Base-by-base conservation (phyloP, 805 yeast species). In the Grigorovia humatica region DNA sequence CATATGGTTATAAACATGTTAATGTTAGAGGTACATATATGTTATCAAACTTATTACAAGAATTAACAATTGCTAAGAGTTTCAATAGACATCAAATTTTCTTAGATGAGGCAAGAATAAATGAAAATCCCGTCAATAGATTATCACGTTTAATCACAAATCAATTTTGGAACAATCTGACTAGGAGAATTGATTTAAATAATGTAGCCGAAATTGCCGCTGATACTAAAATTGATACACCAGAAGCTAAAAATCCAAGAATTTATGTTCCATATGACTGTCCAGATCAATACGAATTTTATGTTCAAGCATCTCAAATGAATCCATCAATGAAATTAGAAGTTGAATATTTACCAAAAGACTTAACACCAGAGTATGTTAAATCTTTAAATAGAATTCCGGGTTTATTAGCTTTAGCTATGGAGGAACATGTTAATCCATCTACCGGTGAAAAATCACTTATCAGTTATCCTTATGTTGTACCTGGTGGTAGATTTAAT, bases 401-500 rank as follows among this genome's bases (percentile, higher is more conserved):
- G 0, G 99, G 99, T 0, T 72, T 91, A 50, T 74, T 91, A 54
- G 85, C 96, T 0, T 72, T 91, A 43, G 96, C 91, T 1, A 78
- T 86, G 74, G 76, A 75, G 54, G 76, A 70, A 47, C 71, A 65
- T 23, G 63, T 67, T 44, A 81, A 81, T 57, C 81, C 84, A 8
- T 61, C 70, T 2, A 69, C 76, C 1, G 78, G 81, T 52, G 77
- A 78, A 43, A 64, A 63, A 17, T 73, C 76, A 13, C 59, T 84
- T 47, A 72, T 77, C 43, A 88, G 89, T 19, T 81, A 77, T 61
- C 96, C 96, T 0, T 91, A 91, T 67, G 85, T 88, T 17, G 98
- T 91, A 23, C 99, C 99, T 1, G 99, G 99, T 17, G 98, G 99
- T 20, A 74, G 99, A 56, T 91, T 91, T 70, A 93, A 93, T 70